These are phyloP conservation scores for Puya raimondii DNA, from an alignment of 176 grass and related monocot species.

Conservation along the genomic window DNA sequence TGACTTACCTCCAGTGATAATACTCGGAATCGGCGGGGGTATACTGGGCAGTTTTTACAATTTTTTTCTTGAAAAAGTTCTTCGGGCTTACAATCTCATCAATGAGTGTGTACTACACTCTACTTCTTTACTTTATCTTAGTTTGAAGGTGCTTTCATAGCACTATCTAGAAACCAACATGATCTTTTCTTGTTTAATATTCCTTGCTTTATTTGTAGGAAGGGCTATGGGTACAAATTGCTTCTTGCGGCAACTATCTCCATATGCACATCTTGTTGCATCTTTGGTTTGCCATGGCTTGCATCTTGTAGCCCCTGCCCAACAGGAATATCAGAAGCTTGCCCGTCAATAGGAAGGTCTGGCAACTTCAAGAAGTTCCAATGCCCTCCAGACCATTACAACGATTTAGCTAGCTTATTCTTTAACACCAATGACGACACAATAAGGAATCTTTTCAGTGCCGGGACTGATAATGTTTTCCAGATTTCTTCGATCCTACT, in stretches of 20 bases:
- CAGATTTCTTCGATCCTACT: conserved; percentile 60
- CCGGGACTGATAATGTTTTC: conserved; percentile 67
- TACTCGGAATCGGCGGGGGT: conserved; percentile 72
- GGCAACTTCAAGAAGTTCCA: conserved; percentile 97
- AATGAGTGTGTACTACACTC: conserved; percentile 52
- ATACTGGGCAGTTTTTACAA: conserved; percentile 81
- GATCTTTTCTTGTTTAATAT: conserved; percentile 5
- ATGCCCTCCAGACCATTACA: conserved; percentile 60
- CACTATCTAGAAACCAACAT: background rate
- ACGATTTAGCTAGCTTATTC: conserved; percentile 89
- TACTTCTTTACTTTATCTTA: conserved; percentile 5
- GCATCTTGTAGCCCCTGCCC: conserved; percentile 79
- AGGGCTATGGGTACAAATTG: conserved; percentile 55
- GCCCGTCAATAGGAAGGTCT: conserved; percentile 86
- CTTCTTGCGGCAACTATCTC: conserved; percentile 69
- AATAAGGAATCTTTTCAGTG: conserved; percentile 81
- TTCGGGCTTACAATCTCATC: conserved; percentile 65
- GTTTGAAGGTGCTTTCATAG: background rate
- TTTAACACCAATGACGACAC: conserved; percentile 94
- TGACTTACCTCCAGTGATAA: conserved; percentile 60
- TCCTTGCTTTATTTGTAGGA: conserved; percentile 47
- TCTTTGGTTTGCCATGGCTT: conserved; percentile 82
- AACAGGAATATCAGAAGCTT: conserved; percentile 45
- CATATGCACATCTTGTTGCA: conserved; percentile 65
- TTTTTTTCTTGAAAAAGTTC: conserved; percentile 65